Percentiles rank a stretch among this genome's conserved stretches.
phyloP scores from a whole-genome alignment of 2,329 filamentous ascomycete species.

The Tothia fuscella region DNA sequence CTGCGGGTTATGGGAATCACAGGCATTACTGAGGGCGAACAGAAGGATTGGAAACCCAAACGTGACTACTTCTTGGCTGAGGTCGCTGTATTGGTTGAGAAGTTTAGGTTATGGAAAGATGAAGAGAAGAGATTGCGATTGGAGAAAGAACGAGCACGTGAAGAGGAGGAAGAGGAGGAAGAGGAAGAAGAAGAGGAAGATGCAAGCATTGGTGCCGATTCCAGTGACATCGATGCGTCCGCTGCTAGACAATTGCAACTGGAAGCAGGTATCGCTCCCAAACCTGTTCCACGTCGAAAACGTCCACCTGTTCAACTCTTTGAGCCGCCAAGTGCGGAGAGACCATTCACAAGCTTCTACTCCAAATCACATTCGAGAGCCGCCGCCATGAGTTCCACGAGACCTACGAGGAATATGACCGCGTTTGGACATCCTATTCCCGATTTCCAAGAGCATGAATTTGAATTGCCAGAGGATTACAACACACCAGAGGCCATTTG shows the following conservation, averaged over 20 bases:
- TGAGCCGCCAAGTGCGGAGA: slow-evolving; percentile 27
- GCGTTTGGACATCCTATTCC: slow-evolving; percentile 79
- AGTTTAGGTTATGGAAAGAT: slow-evolving; percentile 77
- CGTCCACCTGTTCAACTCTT: slow-evolving; percentile 18
- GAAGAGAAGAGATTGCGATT: slow-evolving; percentile 69
- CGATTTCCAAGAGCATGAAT: slow-evolving; percentile 57
- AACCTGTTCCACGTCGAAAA: slow-evolving; percentile 17
- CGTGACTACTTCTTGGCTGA: slow-evolving; percentile 75
- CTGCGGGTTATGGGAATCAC: slow-evolving; percentile 82
- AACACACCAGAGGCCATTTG: slow-evolving; percentile 36
- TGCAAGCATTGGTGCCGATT: slow-evolving; percentile 16
- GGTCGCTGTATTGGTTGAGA: slow-evolving; percentile 69
- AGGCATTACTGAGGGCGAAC: slow-evolving; percentile 70
- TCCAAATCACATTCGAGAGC: slow-evolving; percentile 67
- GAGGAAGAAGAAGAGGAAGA: slow-evolving; percentile 27
- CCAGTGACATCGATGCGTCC: slow-evolving; percentile 57
- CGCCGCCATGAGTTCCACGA: slow-evolving; percentile 59
- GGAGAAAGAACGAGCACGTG: slow-evolving; percentile 31
- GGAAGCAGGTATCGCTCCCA: slow-evolving; percentile 49
- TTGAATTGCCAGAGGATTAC: slow-evolving; percentile 59
- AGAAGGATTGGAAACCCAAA: slow-evolving; percentile 77
- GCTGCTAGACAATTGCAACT: slow-evolving; percentile 64
- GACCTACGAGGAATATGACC: slow-evolving; percentile 56
- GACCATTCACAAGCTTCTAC: slow-evolving; percentile 80
- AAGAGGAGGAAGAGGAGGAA: slow-evolving; percentile 27